Base-by-base conservation (phyloP, 1,284 basidiomycete genomes). In the Rhodotorula sp. region DNA sequence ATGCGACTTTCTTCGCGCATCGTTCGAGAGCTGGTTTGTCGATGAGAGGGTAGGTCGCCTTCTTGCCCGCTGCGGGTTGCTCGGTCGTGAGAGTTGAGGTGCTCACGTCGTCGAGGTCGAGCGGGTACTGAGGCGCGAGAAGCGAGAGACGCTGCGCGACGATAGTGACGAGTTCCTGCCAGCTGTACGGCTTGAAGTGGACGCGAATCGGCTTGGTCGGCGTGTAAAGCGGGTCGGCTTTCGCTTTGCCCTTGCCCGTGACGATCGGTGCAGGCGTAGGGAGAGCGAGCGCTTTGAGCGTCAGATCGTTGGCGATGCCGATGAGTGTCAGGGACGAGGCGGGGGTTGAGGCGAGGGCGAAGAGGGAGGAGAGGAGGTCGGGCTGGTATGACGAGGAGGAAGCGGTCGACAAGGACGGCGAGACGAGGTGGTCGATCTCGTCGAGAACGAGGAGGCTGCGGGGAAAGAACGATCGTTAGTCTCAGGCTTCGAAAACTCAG, bases 371-470 rank as follows among this genome's bases (percentile, higher is more conserved):
- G 59, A 81, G 77, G n/a, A 81, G 71, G 76, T 80, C 64, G 75
- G 78, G 65, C 76, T 77, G 22, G 69, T 76, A 28, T 65, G 76
- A 72, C 24, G 69, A 31, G 13, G 67, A 20, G 9, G 44, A 44
- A 2, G 54, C 9, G 47, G 11, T 5, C 31, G 61, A 59, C 11
- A 59, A 22, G 2, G 62, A 47, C 44, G 70, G 47, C 18, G 75
- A 73, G 16, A 80, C 72, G 44, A 82, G 73, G 60, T 81, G 80
- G 68, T 82, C 82, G 69, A 82, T 80, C 73, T 83, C 81, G 71
- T 83, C 82, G 51, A 83, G 78, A 13, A 83, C 77, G 50, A 83
- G 76, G 15, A 82, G 74, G 70, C 75, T 76, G 62, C 8, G 20
- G 31, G 6, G 46, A 68, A 50, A 2, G 40, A 3, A 54, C 69